These are phyloP conservation scores for Zizania latifolia DNA, from an alignment of 176 grass and related monocot species.

Conservation along the genomic window DNA sequence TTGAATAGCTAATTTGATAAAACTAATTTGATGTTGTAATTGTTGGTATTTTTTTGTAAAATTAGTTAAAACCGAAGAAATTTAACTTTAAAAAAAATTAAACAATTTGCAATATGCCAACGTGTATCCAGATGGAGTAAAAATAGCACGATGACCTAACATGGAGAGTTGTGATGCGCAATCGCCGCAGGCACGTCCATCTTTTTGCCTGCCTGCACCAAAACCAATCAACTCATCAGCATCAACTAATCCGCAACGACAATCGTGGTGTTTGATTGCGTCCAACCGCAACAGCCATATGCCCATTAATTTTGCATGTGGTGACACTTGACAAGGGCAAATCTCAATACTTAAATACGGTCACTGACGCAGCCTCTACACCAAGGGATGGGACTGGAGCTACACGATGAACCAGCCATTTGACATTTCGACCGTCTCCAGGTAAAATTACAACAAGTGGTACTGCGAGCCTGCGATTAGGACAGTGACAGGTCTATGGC, in stretches of 20 bases:
- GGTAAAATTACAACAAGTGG: not conserved
- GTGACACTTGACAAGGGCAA: not conserved
- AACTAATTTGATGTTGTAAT: too few species aligned
- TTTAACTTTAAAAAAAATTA: too few species aligned
- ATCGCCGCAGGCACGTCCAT: not conserved
- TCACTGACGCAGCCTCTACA: not conserved
- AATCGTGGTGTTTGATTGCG: not conserved
- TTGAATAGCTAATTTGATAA: too few species aligned
- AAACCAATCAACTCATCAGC: not conserved
- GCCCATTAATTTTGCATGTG: not conserved
- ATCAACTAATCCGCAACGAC: not conserved
- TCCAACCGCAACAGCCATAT: not conserved
- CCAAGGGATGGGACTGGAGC: not conserved
- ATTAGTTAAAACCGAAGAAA: too few species aligned
- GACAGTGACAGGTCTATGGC: not conserved
- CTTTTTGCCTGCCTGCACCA: not conserved
- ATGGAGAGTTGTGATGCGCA: not conserved
- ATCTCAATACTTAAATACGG: not conserved
- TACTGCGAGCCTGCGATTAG: not conserved
- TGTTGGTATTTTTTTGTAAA: too few species aligned
- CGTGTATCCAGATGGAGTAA: too few species aligned
- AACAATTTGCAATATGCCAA: too few species aligned
- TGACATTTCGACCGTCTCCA: not conserved
- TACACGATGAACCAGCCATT: not conserved
- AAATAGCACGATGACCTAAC: not conserved